Evolutionary conservation across 1,284 basidiomycete species (phyloP).

Genomic region (Ceratobasidium sp.): DNA sequence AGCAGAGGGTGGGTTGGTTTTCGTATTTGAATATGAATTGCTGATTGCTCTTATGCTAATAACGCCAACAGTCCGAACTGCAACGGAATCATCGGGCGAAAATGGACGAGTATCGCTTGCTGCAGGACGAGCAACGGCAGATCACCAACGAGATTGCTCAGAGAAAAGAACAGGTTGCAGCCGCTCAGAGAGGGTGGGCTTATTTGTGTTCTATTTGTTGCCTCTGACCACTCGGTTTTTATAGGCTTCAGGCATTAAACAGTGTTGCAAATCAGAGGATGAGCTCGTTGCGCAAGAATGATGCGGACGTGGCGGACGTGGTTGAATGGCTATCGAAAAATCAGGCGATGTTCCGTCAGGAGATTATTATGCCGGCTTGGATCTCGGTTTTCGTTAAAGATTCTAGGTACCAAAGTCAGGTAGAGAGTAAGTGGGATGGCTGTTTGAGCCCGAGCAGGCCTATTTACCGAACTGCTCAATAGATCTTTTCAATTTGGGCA

Average conservation of each 20-base stretch:
- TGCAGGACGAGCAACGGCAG: slow-evolving; percentile 58
- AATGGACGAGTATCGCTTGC: slow-evolving; percentile 46
- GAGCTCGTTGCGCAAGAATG: slow-evolving; percentile 62
- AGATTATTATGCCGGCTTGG: slow-evolving; percentile 88
- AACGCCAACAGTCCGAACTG: slow-evolving; percentile 18
- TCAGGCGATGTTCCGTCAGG: slow-evolving; percentile 76
- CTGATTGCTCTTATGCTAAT: not conserved
- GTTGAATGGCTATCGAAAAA: slow-evolving; percentile 85
- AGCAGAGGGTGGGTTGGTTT: slow-evolving; percentile 50
- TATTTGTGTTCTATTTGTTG: slow-evolving; percentile 29
- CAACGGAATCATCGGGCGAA: slow-evolving; percentile 18
- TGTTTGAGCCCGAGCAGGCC: not conserved
- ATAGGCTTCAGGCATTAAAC: slow-evolving; percentile 72
- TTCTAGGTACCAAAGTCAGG: slow-evolving; percentile 70
- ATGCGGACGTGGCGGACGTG: slow-evolving; percentile 72
- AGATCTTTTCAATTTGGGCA: slow-evolving; percentile 19
- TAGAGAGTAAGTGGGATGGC: slow-evolving; percentile 68
- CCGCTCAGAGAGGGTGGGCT: slow-evolving; percentile 50
- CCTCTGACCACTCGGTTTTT: not conserved
- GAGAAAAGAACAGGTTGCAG: slow-evolving; percentile 51
- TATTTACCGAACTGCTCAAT: not conserved
- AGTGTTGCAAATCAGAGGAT: slow-evolving; percentile 66
- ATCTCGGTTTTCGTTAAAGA: slow-evolving; percentile 81
- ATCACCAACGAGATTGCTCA: slow-evolving; percentile 53
- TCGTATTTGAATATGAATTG: slow-evolving; percentile 21